Conservation (phyloP, 2,329 filamentous ascomycete genomes). For the Colletotrichum spinosum region DNA sequence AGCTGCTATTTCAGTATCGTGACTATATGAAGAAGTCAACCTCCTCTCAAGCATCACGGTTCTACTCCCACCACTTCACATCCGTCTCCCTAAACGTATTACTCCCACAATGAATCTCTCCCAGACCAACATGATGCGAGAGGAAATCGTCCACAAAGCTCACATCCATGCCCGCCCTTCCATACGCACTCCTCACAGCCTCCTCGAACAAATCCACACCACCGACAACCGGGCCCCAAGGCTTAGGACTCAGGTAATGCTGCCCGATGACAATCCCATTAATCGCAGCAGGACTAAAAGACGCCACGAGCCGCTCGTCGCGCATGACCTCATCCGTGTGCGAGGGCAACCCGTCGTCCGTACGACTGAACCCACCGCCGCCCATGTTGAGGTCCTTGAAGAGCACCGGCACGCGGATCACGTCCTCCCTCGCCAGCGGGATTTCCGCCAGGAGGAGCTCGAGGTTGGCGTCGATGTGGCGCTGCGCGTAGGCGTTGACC, state of each 20-base stretch:
- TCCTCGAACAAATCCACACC: constrained; percentile 42
- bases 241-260: constrained; percentile 40
- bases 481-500: constrained; percentile 22
- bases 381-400: constrained; percentile 25
- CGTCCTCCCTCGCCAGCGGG: constrained; percentile 39
- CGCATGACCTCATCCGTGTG: background rate
- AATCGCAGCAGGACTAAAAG: constrained; percentile 39
- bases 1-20: too few relatives aligned
- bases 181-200: constrained; percentile 41
- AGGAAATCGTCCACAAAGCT: background rate
- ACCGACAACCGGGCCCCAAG: constrained; percentile 44
- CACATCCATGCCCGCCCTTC: constrained; percentile 38
- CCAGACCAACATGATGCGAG: background rate
- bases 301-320: constrained; percentile 18
- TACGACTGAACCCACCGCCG: background rate
- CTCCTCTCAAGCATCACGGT: background rate
- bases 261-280: constrained; percentile 41
- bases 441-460: constrained; percentile 29
- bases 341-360: constrained; percentile 5
- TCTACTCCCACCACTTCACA: background rate
- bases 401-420: constrained; percentile 41
- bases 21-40: too few relatives aligned
- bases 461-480: constrained; percentile 38
- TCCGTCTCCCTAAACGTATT: background rate
- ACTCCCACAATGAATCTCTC: background rate